Conservation (phyloP, 2,329 filamentous ascomycete genomes). For the Ophiostoma pallidulum region DNA sequence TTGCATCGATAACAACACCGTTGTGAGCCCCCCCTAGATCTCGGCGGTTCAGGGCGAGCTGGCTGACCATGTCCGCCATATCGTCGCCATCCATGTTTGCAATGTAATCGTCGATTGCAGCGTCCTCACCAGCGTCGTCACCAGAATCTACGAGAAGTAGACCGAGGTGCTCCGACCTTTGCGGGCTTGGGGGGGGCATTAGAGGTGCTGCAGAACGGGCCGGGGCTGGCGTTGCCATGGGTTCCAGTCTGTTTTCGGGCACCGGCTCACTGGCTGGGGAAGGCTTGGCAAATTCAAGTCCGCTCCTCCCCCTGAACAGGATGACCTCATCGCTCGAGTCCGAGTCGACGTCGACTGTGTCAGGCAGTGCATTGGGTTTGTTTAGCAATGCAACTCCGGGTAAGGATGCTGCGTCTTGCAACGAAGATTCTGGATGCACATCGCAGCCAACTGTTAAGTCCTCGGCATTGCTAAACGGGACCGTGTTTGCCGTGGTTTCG, state of each 20-base stretch:
- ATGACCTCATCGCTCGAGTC: constrained; percentile 67
- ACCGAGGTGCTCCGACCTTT: neutral
- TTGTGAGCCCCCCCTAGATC: constrained; percentile 37
- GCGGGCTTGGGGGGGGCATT: too few relatives aligned
- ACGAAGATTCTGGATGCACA: neutral
- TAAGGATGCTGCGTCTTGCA: neutral
- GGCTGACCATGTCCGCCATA: constrained; percentile 18
- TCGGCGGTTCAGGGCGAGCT: constrained; percentile 24
- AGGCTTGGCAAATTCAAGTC: neutral
- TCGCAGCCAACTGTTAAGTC: neutral
- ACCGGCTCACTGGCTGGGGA: neutral
- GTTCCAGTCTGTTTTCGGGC: too few relatives aligned
- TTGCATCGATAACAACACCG: constrained; percentile 23
- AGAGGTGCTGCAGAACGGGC: neutral
- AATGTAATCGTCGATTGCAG: constrained; percentile 60
- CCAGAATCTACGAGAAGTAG: constrained; percentile 7
- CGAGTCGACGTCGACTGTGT: constrained; percentile 20
- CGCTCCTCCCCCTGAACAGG: constrained; percentile 40
- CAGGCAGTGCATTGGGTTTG: neutral
- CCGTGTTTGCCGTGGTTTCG: too few relatives aligned
- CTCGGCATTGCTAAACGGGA: neutral
- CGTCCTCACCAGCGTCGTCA: constrained; percentile 34
- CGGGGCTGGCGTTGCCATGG: neutral
- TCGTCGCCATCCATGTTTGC: constrained; percentile 49
- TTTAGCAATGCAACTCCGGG: neutral